A percentile compares a stretch with the other conserved stretches of the same genome.
These are phyloP conservation scores for Teratosphaeria destructans DNA, from an alignment of 2,329 filamentous ascomycete genomes.

Conservation along the genomic window DNA sequence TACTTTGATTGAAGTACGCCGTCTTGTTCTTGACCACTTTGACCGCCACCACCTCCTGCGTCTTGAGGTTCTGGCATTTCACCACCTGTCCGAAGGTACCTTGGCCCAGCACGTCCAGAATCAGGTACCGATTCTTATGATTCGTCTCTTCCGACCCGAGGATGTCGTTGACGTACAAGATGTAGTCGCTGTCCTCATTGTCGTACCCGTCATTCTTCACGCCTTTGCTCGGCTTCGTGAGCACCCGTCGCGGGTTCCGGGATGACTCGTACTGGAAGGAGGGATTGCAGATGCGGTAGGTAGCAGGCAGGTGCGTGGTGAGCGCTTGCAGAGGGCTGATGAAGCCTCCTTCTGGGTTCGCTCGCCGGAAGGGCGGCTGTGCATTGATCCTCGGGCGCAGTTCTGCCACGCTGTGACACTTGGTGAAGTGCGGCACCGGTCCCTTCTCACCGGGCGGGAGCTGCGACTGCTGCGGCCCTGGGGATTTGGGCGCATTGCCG, in stretches of 20 bases:
- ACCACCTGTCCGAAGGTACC: conserved; percentile 98
- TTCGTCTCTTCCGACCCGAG: conserved; percentile 94
- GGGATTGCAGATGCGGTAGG: conserved; percentile 96
- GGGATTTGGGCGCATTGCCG: conserved; percentile 35
- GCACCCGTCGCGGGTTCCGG: conserved; percentile 83
- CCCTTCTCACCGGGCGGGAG: conserved; percentile 41
- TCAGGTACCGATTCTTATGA: conserved; percentile 97
- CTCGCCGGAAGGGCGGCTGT: conserved; percentile 83
- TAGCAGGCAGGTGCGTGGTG: conserved; percentile 83
- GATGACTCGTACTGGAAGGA: conserved; percentile 98
- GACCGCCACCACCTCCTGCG: conserved; percentile 94
- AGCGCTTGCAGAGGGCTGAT: conserved; percentile 95
- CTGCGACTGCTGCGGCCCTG: conserved; percentile 34
- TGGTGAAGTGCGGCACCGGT: conserved; percentile 79
- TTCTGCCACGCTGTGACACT: conserved; percentile 61
- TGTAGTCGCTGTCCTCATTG: conserved; percentile 98
- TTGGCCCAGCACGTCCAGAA: conserved; percentile 91
- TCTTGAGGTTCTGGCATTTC: conserved; percentile 97
- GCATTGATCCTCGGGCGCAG: conserved; percentile 72
- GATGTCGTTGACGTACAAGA: conserved; percentile 98
- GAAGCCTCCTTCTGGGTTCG: conserved; percentile 93
- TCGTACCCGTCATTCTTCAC: conserved; percentile 98
- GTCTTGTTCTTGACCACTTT: conserved; percentile 99
- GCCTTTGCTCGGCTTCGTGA: conserved; percentile 97
- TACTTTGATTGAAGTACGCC: conserved; percentile 98